Evolutionary conservation across 441 rosid species (phyloP), one percentile per base, ranked within the genome.

Genomic region (Erodium moschatum): DNA sequence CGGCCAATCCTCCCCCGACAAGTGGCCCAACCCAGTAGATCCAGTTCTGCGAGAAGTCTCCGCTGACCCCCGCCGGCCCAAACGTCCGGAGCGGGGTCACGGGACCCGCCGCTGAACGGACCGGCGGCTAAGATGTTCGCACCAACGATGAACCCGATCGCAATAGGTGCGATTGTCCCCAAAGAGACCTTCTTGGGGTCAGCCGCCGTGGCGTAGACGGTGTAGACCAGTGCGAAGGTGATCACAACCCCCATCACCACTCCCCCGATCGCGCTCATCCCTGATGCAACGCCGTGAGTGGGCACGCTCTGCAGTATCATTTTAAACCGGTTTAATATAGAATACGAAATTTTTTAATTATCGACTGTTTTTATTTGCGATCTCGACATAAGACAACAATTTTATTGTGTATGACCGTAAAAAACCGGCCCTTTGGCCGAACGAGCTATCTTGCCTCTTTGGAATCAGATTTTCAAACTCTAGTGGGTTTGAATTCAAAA

Each of bases 21-120:
- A 92, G 83, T 65, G 97, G 93, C 1, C 96, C 94, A 24, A 84
- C 77, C 96, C 97, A 90, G 64, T 90, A 92, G 73, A 92, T 85
- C 96, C 96, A 90, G 64, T 72, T 82, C 54, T 83, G 77, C 0
- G 93, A 75, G 42, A 35, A 35, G 56, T 48, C 56, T 11, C 56
- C 56, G n/a, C 56, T 48, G 16, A 48, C 56, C 56, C 3, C 56
- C 0, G 56, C 56, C 16, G 56, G 56, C n/a, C 56, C 56, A 48
- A 48, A 48, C 1, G 42, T 1, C 8, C 42, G 56, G n/a, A 15
- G 3, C 56, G 56, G 56, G 56, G 3, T 48, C 56, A 48, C 11
- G 0, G 56, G 11, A 15, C 56, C 56, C 97, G n/a, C 56, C 56
- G 56, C 56, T 48, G 16, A 48, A 48, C 16, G 56, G 56, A 15